These are phyloP conservation scores for Aspergillus tamarii DNA, from an alignment of 2,329 filamentous ascomycete species.

Conservation along the genomic window DNA sequence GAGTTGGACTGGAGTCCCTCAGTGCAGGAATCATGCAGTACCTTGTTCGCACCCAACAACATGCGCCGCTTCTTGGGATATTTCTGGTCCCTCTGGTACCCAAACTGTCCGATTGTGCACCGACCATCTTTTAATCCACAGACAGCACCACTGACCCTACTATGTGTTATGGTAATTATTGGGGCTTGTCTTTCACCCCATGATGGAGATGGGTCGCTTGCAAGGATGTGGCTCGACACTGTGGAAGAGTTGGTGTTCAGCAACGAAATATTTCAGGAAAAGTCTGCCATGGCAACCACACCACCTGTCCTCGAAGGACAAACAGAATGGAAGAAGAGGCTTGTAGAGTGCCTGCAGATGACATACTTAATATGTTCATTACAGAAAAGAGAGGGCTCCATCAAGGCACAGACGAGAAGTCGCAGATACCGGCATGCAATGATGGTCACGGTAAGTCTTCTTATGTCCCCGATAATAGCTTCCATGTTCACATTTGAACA, in stretches of 20 bases:
- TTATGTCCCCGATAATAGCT: background rate
- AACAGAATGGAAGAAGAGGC: conserved; percentile 15
- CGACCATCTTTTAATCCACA: conserved; percentile 27
- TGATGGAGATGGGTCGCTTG: conserved; percentile 15
- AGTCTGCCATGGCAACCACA: background rate
- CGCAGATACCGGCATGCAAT: conserved; percentile 26
- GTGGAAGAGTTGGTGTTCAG: conserved; percentile 28
- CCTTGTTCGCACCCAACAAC: conserved; percentile 27
- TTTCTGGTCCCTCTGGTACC: conserved; percentile 37
- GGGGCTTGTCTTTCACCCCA: conserved; percentile 31
- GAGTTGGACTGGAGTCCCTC: conserved; percentile 19
- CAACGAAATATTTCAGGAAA: conserved; percentile 17
- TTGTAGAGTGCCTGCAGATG: conserved; percentile 26
- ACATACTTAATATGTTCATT: conserved; percentile 28
- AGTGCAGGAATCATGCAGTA: conserved; percentile 12
- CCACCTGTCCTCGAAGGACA: background rate
- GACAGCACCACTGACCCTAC: conserved; percentile 17
- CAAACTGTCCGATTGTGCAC: conserved; percentile 34
- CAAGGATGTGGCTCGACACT: conserved; percentile 25
- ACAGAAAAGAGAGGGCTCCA: conserved; percentile 30
- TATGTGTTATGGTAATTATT: conserved; percentile 33
- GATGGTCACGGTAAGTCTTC: conserved; percentile 25
- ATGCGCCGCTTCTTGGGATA: conserved; percentile 27
- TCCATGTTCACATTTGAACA: background rate
- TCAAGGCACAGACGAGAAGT: conserved; percentile 23